Evolutionary conservation across 169 alveolate genomes (phyloP), one percentile per base, ranked within the genome.

Genomic region (Plasmodium gaboni): DNA sequence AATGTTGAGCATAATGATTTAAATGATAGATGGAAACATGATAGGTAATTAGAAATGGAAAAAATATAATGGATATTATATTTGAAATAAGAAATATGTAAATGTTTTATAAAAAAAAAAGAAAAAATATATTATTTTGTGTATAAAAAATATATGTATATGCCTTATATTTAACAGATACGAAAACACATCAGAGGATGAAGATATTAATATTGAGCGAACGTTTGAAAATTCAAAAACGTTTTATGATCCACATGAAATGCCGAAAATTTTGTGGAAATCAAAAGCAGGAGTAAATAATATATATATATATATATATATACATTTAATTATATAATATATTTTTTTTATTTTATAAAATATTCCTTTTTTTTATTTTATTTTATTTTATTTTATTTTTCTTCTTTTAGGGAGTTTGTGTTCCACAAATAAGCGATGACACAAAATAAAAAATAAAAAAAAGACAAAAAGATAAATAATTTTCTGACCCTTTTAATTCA

Each of bases 211-310:
- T 57, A 22, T 17, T n/a, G 28, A 53, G 60, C 60, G 19, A 70
- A 26, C 22, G 2, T 32, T 6, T n/a, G 46, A 55, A 53, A 32
- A 80, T 19, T 13, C 83, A 28, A 6, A 26, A n/a, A 70, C 22
- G 17, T 57, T 57, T 44, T n/a, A 22, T 26, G 86, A 70, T 19
- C 10, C 63, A 63, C 32, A 38, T n/a, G 51, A 70, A 12, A 28
- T 85, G 22, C 70, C 87, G 69, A 71, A 69, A 70, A 85, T 70
- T 85, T 70, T 60, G 44, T 85, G 92, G 92, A 85, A 71, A 55
- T 85, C 92, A 8, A 85, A 85, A 53, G 92, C 92, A 13, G 92
- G 92, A 63, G 92, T 85, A 70, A 69, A 63, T 13, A 13, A 38
- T 57, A 24, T 19, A 68, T 13, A 48, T 50, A 48, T 32, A 50